Percentiles rank a stretch among this genome's conserved stretches.
These are phyloP conservation scores for Schizopora paradoxa DNA, from an alignment of 1,284 basidiomycete species.

Conservation along the genomic window DNA sequence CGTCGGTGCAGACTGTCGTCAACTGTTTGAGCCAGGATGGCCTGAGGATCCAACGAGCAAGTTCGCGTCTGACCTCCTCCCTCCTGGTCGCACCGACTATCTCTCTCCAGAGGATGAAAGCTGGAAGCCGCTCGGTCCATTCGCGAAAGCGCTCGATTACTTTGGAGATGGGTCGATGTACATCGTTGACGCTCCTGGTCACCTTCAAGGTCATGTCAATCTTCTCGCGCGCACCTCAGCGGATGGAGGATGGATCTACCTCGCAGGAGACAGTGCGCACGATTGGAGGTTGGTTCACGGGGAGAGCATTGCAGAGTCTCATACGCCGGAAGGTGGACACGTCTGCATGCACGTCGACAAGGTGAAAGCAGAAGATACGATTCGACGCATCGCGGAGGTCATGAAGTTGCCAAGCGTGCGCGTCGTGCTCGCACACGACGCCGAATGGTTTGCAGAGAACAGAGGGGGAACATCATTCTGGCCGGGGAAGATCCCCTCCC, in stretches of 20 bases:
- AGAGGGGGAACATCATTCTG: constrained; percentile 35
- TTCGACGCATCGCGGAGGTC: constrained; percentile 37
- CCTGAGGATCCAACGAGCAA: constrained; percentile 34
- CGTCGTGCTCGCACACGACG: constrained; percentile 50
- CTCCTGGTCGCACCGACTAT: constrained; percentile 37
- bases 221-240: constrained; percentile 49
- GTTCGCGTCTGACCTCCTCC: constrained; percentile 36
- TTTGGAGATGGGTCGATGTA: constrained; percentile 54
- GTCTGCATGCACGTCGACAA: constrained; percentile 41
- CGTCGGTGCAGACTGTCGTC: constrained; percentile 34
- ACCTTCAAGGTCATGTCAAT: constrained; percentile 49
- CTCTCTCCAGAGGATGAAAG: constrained; percentile 30
- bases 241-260: constrained; percentile 52
- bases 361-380: constrained; percentile 36
- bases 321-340: constrained; percentile 18
- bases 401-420: constrained; percentile 34
- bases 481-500: constrained; percentile 37
- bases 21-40: constrained; percentile 34
- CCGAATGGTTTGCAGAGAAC: constrained; percentile 44
- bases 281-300: constrained; percentile 47
- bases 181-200: constrained; percentile 51
- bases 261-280: constrained; percentile 53
- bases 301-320: constrained; percentile 33
- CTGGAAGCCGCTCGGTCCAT: constrained; percentile 38
- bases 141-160: constrained; percentile 46